These are phyloP conservation scores for Podospora anserina DNA, from an alignment of 495 filamentous ascomycete genomes.

Conservation along the genomic window DNA sequence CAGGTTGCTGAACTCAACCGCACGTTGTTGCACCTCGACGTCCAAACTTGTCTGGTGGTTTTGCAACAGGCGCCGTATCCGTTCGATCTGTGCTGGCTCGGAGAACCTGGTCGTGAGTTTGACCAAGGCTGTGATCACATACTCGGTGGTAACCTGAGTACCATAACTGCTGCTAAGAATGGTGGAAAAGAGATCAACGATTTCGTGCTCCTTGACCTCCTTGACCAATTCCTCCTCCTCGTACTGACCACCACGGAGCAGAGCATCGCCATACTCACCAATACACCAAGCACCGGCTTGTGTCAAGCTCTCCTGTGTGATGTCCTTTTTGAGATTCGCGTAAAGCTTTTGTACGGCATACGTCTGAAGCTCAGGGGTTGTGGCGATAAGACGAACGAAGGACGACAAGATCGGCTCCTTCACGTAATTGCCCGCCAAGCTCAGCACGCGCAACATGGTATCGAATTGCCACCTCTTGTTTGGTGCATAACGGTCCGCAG, in stretches of 20 bases:
- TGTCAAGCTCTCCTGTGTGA: conserved; percentile 92
- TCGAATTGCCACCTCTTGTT: conserved; percentile 98
- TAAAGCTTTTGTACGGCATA: conserved; percentile 97
- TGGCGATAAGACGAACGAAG: conserved; percentile 92
- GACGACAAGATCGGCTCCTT: conserved; percentile 97
- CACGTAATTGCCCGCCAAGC: conserved; percentile 90
- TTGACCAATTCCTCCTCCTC: conserved; percentile 92
- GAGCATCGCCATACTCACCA: conserved; percentile 89
- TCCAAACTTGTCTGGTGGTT: conserved; percentile 77
- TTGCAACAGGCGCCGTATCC: conserved; percentile 73
- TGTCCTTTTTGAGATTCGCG: conserved; percentile 83
- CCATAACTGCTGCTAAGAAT: conserved; percentile 93
- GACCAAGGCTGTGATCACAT: conserved; percentile 91
- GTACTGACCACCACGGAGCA: conserved; percentile 84
- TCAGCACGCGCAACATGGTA: conserved; percentile 93
- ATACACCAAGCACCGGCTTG: conserved; percentile 97
- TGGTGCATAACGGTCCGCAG: conserved; percentile 90
- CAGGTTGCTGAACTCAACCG: conserved; percentile 91
- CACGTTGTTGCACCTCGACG: conserved; percentile 91
- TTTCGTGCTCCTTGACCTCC: conserved; percentile 84
- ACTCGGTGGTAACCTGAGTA: conserved; percentile 84
- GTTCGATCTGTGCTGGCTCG: conserved; percentile 77
- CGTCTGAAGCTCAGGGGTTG: conserved; percentile 88
- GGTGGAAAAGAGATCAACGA: conserved; percentile 84
- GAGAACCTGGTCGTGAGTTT: conserved; percentile 89